A percentile compares a stretch with the other conserved stretches of the same genome.
Conservation (phyloP, 495 filamentous ascomycete species). For the Tuber calosporum region DNA sequence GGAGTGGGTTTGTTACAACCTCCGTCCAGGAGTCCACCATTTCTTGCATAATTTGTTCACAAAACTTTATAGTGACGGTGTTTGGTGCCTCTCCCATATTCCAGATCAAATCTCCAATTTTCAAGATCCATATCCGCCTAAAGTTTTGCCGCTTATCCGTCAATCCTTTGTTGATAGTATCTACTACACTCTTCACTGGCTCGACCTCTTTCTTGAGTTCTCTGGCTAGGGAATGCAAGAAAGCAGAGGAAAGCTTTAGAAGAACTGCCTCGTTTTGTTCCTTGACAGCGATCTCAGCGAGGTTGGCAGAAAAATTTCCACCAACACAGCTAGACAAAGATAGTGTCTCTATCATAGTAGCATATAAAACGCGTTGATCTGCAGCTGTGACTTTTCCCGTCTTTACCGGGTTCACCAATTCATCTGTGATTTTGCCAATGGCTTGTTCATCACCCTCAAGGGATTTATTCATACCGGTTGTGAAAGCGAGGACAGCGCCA, state of each 20-base stretch:
- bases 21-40: slow-evolving; percentile 71
- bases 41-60: slow-evolving; percentile 55
- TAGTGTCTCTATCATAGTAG: slow-evolving; percentile 64
- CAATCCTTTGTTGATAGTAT: slow-evolving; percentile 71
- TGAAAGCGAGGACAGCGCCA: slow-evolving; percentile 67
- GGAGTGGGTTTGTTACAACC: slow-evolving; percentile 63
- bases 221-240: slow-evolving; percentile 55
- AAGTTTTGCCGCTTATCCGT: slow-evolving; percentile 73
- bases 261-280: slow-evolving; percentile 82
- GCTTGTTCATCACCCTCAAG: slow-evolving; percentile 52
- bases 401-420: slow-evolving; percentile 70
- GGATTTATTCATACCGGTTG: slow-evolving; percentile 49
- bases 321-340: slow-evolving; percentile 53
- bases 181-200: slow-evolving; percentile 56
- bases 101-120: slow-evolving; percentile 66
- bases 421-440: slow-evolving; percentile 61
- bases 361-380: slow-evolving; percentile 73
- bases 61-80: slow-evolving; percentile 50
- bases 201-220: slow-evolving; percentile 50
- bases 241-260: slow-evolving; percentile 61
- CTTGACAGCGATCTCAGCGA: slow-evolving; percentile 60
- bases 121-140: slow-evolving; percentile 72
- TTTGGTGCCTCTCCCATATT: slow-evolving; percentile 44
- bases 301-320: slow-evolving; percentile 56
- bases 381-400: slow-evolving; percentile 68